Conservation (phyloP, 495 filamentous ascomycete genomes). For the Talaromyces nanjingensis region DNA sequence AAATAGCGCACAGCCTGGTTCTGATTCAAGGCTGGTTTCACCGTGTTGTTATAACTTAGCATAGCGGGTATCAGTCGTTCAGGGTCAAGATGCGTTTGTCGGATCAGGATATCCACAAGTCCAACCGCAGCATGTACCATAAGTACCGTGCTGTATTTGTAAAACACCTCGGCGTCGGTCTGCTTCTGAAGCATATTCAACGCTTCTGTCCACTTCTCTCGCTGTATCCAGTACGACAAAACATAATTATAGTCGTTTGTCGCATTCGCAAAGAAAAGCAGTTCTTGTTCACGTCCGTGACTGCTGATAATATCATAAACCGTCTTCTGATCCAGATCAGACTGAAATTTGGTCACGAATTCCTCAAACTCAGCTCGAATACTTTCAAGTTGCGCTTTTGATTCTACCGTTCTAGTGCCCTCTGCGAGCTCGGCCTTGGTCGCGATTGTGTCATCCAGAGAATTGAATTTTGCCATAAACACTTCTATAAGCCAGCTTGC, state of each 20-base stretch:
- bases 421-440: constrained; percentile 80
- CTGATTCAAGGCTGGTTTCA: constrained; percentile 43
- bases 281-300: constrained; percentile 87
- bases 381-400: constrained; percentile 60
- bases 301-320: constrained; percentile 94
- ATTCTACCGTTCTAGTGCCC: constrained; percentile 58
- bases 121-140: constrained; percentile 82
- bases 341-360: constrained; percentile 75
- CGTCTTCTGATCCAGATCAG: constrained; percentile 82
- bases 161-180: constrained; percentile 86
- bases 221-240: constrained; percentile 92
- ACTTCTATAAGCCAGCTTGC: constrained; percentile 92
- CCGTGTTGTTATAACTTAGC: constrained; percentile 81
- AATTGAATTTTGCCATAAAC: constrained; percentile 95
- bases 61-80: constrained; percentile 86
- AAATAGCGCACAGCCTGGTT: constrained; percentile 96
- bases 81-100: constrained; percentile 80
- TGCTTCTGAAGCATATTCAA: constrained; percentile 84
- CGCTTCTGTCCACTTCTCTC: constrained; percentile 89
- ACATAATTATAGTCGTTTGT: constrained; percentile 92
- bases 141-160: constrained; percentile 90
- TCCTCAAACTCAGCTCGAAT: constrained; percentile 77
- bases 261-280: constrained; percentile 81
- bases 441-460: constrained; percentile 86
- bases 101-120: constrained; percentile 87